Percentiles rank a stretch among this genome's conserved stretches.
Evolutionary conservation across 75 land plant species (phyloP).

Genomic region (Pinus taeda): DNA sequence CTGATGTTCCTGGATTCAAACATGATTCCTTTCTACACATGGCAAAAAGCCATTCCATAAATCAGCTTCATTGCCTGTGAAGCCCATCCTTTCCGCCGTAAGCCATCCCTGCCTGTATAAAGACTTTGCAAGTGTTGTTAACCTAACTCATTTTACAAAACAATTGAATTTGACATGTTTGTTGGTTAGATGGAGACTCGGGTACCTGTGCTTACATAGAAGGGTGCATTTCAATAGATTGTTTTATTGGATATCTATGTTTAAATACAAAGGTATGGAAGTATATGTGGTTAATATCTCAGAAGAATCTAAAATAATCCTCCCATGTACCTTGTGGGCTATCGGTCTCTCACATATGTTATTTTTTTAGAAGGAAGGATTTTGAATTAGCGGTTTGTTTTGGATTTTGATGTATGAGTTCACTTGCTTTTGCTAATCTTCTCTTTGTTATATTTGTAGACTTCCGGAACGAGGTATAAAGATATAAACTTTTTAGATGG

Average conservation of each 20-base stretch:
- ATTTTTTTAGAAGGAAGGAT: neutral
- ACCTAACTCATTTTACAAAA: neutral
- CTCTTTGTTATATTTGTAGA: conserved; percentile 30
- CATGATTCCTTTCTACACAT: no score
- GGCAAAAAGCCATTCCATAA: no score
- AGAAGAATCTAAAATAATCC: neutral
- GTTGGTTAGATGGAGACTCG: neutral
- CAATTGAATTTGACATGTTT: neutral
- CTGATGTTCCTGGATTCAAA: no score
- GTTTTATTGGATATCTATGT: neutral
- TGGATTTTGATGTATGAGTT: conserved; percentile 3
- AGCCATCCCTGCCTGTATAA: no score
- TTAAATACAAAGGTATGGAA: neutral
- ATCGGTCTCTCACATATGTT: neutral
- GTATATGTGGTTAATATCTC: neutral
- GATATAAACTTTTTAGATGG: conserved; percentile 81
- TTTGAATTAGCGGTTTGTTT: no score
- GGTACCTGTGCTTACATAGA: neutral
- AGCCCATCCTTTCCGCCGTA: no score
- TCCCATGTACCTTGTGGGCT: neutral
- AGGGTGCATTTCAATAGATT: neutral
- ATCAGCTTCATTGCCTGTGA: no score
- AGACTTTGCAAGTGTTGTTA: no score
- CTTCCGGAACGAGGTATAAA: conserved; percentile 55
- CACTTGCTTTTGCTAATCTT: neutral